Evolutionary conservation across 352 stramenopile species (phyloP).

Genomic region (Phytophthora constricta): DNA sequence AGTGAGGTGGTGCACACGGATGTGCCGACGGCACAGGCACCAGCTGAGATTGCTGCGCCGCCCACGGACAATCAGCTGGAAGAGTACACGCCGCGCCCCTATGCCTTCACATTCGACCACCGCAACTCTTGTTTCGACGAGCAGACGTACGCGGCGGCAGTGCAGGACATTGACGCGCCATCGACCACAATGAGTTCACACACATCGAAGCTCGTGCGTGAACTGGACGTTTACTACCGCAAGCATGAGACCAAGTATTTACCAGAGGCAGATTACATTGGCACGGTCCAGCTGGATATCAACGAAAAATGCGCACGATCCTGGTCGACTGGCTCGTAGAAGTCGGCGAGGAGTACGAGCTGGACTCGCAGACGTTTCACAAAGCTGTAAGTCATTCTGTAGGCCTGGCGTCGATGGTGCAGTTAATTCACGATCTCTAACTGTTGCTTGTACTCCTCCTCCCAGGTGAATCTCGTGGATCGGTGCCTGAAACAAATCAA

Average conservation of each 20-base stretch:
- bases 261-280: slow-evolving; percentile 64
- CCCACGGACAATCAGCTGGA: not conserved
- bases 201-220: slow-evolving; percentile 61
- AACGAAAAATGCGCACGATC: slow-evolving; percentile 99
- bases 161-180: slow-evolving; percentile 69
- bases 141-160: slow-evolving; percentile 51
- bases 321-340: slow-evolving; percentile 99
- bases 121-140: slow-evolving; percentile 78
- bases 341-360: slow-evolving; percentile 86
- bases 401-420: slow-evolving; percentile 5
- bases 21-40: slow-evolving; percentile 22
- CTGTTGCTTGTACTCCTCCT: not conserved
- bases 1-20: slow-evolving; percentile 18
- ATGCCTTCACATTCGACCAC: slow-evolving; percentile 63
- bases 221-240: slow-evolving; percentile 70
- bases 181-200: slow-evolving; percentile 37
- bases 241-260: slow-evolving; percentile 84
- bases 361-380: slow-evolving; percentile 85
- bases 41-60: slow-evolving; percentile 6
- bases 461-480: slow-evolving; percentile 82
- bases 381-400: slow-evolving; percentile 54
- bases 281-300: slow-evolving; percentile 95
- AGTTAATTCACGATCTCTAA: too few species aligned
- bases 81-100: slow-evolving; percentile 57
- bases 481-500: slow-evolving; percentile 81